Evolutionary conservation across 352 stramenopile species (phyloP).

Genomic region (Globisporangium camurandrum): DNA sequence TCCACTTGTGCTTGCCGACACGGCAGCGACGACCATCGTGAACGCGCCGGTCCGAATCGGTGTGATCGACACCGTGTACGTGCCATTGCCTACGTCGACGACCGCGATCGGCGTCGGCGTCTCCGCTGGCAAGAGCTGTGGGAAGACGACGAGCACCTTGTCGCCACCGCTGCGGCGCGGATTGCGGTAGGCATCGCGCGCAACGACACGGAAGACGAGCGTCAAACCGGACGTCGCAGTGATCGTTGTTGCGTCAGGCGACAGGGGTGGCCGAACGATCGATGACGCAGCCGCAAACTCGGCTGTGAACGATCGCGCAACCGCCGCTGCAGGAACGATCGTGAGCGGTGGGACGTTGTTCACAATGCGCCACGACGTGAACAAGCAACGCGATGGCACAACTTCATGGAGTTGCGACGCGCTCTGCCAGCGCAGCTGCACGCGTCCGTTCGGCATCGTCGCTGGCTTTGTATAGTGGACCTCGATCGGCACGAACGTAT

Average conservation of each 20-base stretch:
- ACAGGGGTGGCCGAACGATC: not conserved
- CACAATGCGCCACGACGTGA: conserved; percentile 43
- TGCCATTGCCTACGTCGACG: conserved; percentile 27
- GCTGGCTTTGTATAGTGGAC: conserved; percentile 44
- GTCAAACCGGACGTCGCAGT: conserved; percentile 12
- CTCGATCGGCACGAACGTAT: conserved; percentile 33
- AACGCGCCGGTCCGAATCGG: conserved; percentile 29
- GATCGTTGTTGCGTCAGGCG: too few species aligned
- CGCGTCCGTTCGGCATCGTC: conserved; percentile 19
- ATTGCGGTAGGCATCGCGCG: conserved; percentile 37
- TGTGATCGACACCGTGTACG: conserved; percentile 30
- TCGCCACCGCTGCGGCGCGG: conserved; percentile 23
- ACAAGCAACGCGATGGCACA: conserved; percentile 32
- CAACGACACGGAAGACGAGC: conserved; percentile 27
- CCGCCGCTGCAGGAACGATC: conserved; percentile 22
- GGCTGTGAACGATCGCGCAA: conserved; percentile 30
- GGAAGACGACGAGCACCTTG: conserved; percentile 29
- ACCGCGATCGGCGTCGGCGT: conserved; percentile 15
- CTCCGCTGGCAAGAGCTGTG: conserved; percentile 13
- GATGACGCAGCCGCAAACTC: conserved; percentile 14
- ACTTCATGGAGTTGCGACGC: conserved; percentile 33
- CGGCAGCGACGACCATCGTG: conserved; percentile 31
- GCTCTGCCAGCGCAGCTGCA: conserved; percentile 50
- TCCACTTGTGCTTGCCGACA: conserved; percentile 12
- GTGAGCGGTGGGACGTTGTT: conserved; percentile 46